Base-by-base conservation (phyloP, 768 basidiomycete genomes). In the Myochromella boudieri region DNA sequence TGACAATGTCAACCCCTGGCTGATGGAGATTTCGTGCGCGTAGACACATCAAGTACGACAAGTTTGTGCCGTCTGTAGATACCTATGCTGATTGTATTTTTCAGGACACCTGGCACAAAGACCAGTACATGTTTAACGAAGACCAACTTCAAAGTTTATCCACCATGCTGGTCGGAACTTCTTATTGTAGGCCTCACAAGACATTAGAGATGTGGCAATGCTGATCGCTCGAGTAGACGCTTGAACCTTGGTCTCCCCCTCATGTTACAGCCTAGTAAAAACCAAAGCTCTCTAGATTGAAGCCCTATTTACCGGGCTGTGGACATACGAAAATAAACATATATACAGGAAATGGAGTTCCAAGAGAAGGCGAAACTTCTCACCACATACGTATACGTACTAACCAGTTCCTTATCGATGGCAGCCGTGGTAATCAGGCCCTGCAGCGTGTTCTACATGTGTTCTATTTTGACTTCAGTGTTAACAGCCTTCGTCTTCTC, bases 21-120 rank as follows among this genome's bases (percentile, higher is more conserved):
- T 56, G 46, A 59, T 42, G 26, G 15, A 51, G 27, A 31, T 44
- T 29, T 17, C 40, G 38, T 29, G 33, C 45, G 17, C 54, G 20
- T 56, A 84, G 82, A 84, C 82, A 50, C 82, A 84, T 59, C 82
- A 83, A 71, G 81, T 81, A 74, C 46, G 56, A 15, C 36, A 37
- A 49, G 14, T 26, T 34, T 33, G 27, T 43, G 45, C 45, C 38
- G 22, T 41, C 44, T 37, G 37, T 47, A 31, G 36, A 52, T 41
- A 11, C 29, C 39, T 40, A 29, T 54, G 53, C 49, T 48, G 39
- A 32, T 45, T 28, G 25, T 44, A 37, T 52, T 58, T 56, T 14
- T 52, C 62, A 92, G 84, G 92, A 95, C 61, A 91, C 89, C 27
- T 93, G 91, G 91, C 88, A 90, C 59, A 89, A 87, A 59, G 92